These are phyloP conservation scores for Crithidia fasciculata DNA, from an alignment of 208 protist genomes.

Conservation along the genomic window DNA sequence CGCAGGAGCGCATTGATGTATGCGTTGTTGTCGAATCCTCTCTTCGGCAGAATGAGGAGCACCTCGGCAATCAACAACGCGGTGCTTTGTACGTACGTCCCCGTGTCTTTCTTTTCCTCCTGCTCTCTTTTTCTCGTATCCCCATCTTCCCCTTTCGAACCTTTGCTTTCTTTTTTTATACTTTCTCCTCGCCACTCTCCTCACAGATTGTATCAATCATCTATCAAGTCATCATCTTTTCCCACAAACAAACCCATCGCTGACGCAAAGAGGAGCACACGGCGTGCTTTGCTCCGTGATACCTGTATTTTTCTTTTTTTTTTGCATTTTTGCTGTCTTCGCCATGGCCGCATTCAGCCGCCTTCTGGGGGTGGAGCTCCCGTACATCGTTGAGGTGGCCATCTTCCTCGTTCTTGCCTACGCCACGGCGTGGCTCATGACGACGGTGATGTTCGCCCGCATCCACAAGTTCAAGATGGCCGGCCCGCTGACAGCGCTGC, in stretches of 20 bases:
- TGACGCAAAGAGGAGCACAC: neutral
- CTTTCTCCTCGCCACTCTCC: neutral
- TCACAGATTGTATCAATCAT: constrained; percentile 11
- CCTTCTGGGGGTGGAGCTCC: constrained; percentile 72
- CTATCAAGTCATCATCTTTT: constrained; percentile 22
- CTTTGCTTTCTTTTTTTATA: neutral
- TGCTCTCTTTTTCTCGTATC: no score
- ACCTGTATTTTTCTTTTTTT: neutral
- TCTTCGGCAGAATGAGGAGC: no score
- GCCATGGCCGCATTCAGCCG: constrained; percentile 77
- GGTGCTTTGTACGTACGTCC: no score
- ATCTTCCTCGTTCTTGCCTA: constrained; percentile 68
- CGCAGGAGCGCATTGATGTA: no score
- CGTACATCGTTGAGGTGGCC: constrained; percentile 58
- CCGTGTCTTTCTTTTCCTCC: neutral
- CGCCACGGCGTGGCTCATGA: constrained; percentile 57
- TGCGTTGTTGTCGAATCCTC: no score
- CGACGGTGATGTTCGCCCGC: constrained; percentile 65
- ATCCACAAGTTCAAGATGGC: constrained; percentile 80
- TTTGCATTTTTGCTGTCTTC: neutral
- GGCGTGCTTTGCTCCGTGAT: neutral
- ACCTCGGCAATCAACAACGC: no score
- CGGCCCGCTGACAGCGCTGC: constrained; percentile 62
- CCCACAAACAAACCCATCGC: constrained; percentile 9
- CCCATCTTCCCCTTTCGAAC: neutral